Conservation (phyloP, 306 rosid genomes). For the Inga leiocalycina region DNA sequence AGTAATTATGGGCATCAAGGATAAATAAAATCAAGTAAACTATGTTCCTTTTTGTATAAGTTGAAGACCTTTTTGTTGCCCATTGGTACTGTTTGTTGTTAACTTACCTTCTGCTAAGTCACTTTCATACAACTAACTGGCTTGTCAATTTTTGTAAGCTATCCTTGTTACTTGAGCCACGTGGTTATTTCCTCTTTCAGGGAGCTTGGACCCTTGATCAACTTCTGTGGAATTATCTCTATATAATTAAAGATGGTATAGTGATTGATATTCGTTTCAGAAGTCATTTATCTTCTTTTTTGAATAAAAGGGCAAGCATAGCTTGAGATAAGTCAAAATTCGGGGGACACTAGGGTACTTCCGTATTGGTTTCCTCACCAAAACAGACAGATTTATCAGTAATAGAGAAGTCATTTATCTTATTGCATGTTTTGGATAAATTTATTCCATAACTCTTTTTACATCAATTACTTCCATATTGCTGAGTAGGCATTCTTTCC, state of each 20-base stretch:
- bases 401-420: not conserved
- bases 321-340: not conserved
- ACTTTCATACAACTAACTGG: not conserved
- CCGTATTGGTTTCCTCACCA: not conserved
- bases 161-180: not conserved
- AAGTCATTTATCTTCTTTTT: not conserved
- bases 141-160: not conserved
- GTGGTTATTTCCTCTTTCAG: slow-evolving; percentile 38
- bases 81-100: not conserved
- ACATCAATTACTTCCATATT: not conserved
- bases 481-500: not conserved
- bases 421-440: not conserved
- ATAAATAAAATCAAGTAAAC: not conserved
- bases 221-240: slow-evolving; percentile 26
- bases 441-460: not conserved
- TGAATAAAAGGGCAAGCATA: not conserved
- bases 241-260: slow-evolving; percentile 43
- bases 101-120: not conserved
- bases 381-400: not conserved
- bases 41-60: not conserved
- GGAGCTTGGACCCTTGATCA: slow-evolving; percentile 29
- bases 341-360: not conserved
- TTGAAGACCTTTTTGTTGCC: not conserved
- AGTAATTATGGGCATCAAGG: not conserved
- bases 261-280: not conserved